Conservation (phyloP, 192 early-diverging fungal genomes). For the Backusella mclennaniae region DNA sequence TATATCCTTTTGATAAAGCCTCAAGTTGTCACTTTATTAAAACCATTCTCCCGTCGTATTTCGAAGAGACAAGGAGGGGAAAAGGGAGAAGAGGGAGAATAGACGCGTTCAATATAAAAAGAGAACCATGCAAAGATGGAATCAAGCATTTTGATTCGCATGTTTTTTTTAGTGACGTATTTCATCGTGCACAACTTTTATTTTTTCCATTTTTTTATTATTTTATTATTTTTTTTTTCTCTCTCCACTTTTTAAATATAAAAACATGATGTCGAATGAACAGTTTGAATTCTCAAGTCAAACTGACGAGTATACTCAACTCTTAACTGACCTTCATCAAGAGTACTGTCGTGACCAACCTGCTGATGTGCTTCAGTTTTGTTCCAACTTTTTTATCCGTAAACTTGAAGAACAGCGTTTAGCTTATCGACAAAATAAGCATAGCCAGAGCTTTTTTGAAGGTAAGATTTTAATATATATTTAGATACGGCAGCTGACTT, state of each 20-base stretch:
- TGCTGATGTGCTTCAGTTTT: slow-evolving; percentile 34
- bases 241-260: not conserved
- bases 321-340: slow-evolving; percentile 19
- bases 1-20: not conserved
- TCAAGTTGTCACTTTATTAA: not conserved
- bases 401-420: slow-evolving; percentile 42
- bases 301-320: slow-evolving; percentile 22
- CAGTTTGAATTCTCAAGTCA: slow-evolving; percentile 11
- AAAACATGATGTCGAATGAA: not conserved
- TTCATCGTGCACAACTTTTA: not conserved
- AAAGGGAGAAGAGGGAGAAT: not conserved
- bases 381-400: slow-evolving; percentile 29
- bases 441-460: not conserved
- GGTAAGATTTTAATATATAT: not conserved
- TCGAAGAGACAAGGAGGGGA: not conserved
- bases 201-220: not conserved
- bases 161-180: not conserved
- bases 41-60: not conserved
- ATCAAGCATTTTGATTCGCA: not conserved
- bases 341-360: slow-evolving; percentile 40
- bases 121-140: not conserved
- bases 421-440: slow-evolving; percentile 8
- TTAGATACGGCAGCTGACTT: not conserved
- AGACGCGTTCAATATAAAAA: not conserved
- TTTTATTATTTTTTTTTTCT: not conserved